Evolutionary conservation across 192 early-diverging fungal genomes (phyloP).

Genomic region (Rhizoclosmatium sp.): DNA sequence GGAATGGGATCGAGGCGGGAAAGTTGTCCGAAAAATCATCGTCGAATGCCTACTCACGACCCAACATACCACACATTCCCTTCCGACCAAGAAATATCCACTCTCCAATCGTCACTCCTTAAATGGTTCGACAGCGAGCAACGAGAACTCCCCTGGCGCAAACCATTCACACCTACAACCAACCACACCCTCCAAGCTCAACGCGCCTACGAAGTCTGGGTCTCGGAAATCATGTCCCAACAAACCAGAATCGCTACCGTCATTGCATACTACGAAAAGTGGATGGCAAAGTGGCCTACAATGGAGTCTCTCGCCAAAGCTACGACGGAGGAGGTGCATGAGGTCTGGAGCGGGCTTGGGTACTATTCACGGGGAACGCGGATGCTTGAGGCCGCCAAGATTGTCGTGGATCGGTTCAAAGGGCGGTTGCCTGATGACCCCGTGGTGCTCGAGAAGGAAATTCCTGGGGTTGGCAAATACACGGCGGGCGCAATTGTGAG

Average conservation of each 20-base stretch:
- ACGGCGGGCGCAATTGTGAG: constrained; percentile 68
- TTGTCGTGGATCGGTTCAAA: constrained; percentile 60
- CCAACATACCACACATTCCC: constrained; percentile 9
- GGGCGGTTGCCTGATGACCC: constrained; percentile 67
- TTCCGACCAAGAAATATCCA: background rate
- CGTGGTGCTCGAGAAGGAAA: constrained; percentile 49
- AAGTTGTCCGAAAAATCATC: too few relatives aligned
- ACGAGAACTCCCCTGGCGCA: constrained; percentile 72
- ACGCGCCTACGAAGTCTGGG: constrained; percentile 78
- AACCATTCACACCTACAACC: background rate
- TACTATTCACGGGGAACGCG: constrained; percentile 79
- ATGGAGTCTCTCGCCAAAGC: constrained; percentile 71
- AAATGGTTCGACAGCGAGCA: constrained; percentile 69
- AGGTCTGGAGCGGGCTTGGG: constrained; percentile 78
- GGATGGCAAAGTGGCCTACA: constrained; percentile 78
- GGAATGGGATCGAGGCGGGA: too few relatives aligned
- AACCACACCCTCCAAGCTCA: constrained; percentile 47
- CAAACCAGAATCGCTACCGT: constrained; percentile 80
- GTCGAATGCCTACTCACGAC: background rate
- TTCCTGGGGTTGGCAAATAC: constrained; percentile 15
- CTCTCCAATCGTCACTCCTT: constrained; percentile 45
- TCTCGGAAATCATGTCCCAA: constrained; percentile 87
- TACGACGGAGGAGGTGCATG: constrained; percentile 65
- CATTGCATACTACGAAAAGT: constrained; percentile 70
- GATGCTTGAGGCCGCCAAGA: constrained; percentile 70